Evolutionary conservation across 768 basidiomycete species (phyloP).

Genomic region (Mycena latifolia): DNA sequence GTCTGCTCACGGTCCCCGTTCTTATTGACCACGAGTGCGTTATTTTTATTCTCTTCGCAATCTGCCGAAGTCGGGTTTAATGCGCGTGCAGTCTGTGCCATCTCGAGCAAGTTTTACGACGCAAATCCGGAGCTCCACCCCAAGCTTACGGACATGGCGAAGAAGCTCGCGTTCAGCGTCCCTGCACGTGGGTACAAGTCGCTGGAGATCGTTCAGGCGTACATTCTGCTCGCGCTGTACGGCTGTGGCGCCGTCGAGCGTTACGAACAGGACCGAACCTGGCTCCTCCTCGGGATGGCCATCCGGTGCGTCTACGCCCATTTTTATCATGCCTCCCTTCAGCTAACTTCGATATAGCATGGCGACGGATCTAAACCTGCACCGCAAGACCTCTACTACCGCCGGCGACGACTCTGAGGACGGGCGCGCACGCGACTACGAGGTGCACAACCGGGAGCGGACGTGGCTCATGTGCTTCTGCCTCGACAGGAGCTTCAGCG

Average conservation of each 20-base stretch:
- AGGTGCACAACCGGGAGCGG: conserved; percentile 94
- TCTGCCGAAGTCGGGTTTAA: conserved; percentile 15
- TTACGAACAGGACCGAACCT: conserved; percentile 97
- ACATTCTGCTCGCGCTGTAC: conserved; percentile 89
- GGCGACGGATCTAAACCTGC: conserved; percentile 96
- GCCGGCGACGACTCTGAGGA: conserved; percentile 79
- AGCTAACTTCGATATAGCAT: conserved; percentile 64
- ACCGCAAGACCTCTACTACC: conserved; percentile 78
- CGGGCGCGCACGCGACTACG: conserved; percentile 80
- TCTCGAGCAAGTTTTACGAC: conserved; percentile 91
- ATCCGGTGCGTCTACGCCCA: conserved; percentile 66
- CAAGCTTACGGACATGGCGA: conserved; percentile 83
- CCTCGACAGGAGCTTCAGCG: conserved; percentile 90
- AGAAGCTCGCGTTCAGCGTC: conserved; percentile 89
- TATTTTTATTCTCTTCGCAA: conserved; percentile 36
- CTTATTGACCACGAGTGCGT: conserved; percentile 89
- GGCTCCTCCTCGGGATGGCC: conserved; percentile 89
- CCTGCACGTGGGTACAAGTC: conserved; percentile 91
- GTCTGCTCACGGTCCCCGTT: conserved; percentile 97
- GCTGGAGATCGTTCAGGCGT: conserved; percentile 96
- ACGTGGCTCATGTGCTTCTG: conserved; percentile 93
- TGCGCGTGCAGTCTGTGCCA: conserved; percentile 83
- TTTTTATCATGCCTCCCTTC: conserved; percentile 12
- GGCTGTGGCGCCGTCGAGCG: conserved; percentile 95
- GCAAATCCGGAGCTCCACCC: conserved; percentile 85